Conservation (phyloP, 331 rosid genomes). For the Spiraea crenata region DNA sequence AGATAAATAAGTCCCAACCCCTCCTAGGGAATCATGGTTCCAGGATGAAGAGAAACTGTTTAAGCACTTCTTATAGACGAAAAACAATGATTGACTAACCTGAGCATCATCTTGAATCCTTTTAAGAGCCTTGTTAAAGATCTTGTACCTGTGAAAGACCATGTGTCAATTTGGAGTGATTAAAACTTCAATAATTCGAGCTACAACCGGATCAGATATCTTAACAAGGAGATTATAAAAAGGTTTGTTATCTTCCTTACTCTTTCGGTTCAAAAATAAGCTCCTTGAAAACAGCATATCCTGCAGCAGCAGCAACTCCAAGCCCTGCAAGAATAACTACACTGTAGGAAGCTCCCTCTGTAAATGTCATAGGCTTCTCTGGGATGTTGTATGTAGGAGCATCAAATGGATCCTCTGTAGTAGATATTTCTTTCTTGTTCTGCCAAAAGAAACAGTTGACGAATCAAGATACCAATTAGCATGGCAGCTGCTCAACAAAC, state of each 20-base stretch:
- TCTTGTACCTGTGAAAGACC: conserved; percentile 63
- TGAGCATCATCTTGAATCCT: conserved; percentile 88
- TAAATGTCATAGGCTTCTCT: conserved; percentile 90
- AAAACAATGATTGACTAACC: conserved; percentile 41
- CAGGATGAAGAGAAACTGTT: neutral
- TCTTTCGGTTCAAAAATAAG: conserved; percentile 94
- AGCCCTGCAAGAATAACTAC: conserved; percentile 82
- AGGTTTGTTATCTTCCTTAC: conserved; percentile 38
- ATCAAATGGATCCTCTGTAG: conserved; percentile 78
- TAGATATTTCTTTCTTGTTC: conserved; percentile 80
- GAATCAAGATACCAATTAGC: conserved; percentile 12
- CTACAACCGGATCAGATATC: conserved; percentile 8
- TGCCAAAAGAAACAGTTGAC: conserved; percentile 33
- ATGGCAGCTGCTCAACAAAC: neutral
- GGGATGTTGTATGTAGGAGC: conserved; percentile 92
- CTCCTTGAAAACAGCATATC: conserved; percentile 90
- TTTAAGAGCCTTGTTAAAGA: conserved; percentile 79
- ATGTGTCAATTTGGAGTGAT: conserved; percentile 14
- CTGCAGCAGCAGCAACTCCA: conserved; percentile 90
- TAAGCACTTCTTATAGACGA: neutral
- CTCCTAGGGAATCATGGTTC: neutral
- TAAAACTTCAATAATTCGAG: conserved; percentile 5
- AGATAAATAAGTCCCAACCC: neutral
- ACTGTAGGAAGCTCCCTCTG: conserved; percentile 92
- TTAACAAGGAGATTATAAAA: neutral